Evolutionary conservation across 352 stramenopile genomes (phyloP), one percentile per base, ranked within the genome.

Genomic region (Globisporangium orthogonon): DNA sequence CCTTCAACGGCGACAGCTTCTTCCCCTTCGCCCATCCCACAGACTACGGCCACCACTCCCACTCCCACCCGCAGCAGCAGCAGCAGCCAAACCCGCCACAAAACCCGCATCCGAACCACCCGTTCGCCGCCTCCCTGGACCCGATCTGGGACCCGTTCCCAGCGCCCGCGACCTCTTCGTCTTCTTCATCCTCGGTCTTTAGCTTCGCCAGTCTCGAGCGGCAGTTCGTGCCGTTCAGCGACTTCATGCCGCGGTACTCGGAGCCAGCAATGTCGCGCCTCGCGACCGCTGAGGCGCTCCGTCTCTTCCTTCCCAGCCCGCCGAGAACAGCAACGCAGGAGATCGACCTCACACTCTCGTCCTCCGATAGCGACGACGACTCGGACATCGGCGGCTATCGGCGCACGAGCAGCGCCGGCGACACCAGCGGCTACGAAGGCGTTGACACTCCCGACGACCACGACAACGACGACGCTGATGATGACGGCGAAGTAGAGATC

Each of bases 281-380:
- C 29, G 56, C 54, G 35, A 15, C 35, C 31, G 23, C 39, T 10
- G 11, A 43, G 37, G 11, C 37, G 11, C 37, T 43, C 11, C 7
- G 37, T 3, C 37, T 43, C 37, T 43, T 43, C 37, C 37, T 43
- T 14, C 37, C 37, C 9, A 30, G n/a, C 11, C 9, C 45, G 3
- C 40, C 43, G 0, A 40, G 41, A 39, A 66, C 54, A 3, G 61
- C 66, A 3, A 61, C 66, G 3, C 66, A 82, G 48, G 69, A 86
- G 48, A 91, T 91, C 50, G 81, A 91, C 37, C 61, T 91, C 40
- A 91, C 81, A 6, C 54, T 83, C 18, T 84, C 74, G 2, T 76
- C 73, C 0, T 77, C 66, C 1, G 82, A 89, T 29, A 70, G 60
- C 40, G 70, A 81, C 40, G 50, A 58, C 23, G 59, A 51, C 9